Evolutionary conservation across 352 stramenopile species (phyloP), one percentile per base, ranked within the genome.

Genomic region (Phytopythium kandeliae): DNA sequence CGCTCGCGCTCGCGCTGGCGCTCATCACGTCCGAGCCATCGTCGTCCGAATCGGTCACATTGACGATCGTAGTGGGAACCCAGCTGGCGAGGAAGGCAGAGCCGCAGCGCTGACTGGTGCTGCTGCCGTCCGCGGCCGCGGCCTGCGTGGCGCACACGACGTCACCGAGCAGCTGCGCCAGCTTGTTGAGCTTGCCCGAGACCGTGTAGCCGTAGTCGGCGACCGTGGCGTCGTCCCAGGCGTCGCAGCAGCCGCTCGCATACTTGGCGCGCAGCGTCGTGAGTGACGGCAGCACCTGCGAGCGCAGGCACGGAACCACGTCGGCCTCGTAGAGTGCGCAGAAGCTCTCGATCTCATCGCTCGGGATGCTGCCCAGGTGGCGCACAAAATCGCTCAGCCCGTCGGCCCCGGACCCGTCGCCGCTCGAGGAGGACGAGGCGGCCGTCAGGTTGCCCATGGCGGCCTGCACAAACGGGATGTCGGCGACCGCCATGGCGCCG

Each of bases 121-220:
- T 65, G 17, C 63, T 62, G 26, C 60, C 61, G 30, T 55, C 60
- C 43, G 70, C 74, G 2, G 70, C 60, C 17, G 72, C 65, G 21
- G 63, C 74, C 55, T 87, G 76, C 42, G 51, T 69, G 34, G 76
- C 63, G 41, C 76, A 87, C 30, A 78, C 48, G 25, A 78, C 44
- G 54, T 85, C 67, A 6, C 73, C 76, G 0, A 80, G 35, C 30
- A 85, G 62, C 58, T 85, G 71, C 35, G 62, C 63, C 16, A 78
- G 57, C 56, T 84, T 84, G 54, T 61, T 70, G 51, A 85, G 55
- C 36, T 84, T 68, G 15, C 69, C 71, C 31, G 74, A 78, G 55
- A 85, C 51, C n/a, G 74, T 68, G 62, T 84, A 88, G 55, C 74
- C 72, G 48, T 67, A 85, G 53, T 73, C 63, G 3, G 51, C 26